phyloP scores from a whole-genome alignment of 169 alveolate species.

The Cystoisospora suis region DNA sequence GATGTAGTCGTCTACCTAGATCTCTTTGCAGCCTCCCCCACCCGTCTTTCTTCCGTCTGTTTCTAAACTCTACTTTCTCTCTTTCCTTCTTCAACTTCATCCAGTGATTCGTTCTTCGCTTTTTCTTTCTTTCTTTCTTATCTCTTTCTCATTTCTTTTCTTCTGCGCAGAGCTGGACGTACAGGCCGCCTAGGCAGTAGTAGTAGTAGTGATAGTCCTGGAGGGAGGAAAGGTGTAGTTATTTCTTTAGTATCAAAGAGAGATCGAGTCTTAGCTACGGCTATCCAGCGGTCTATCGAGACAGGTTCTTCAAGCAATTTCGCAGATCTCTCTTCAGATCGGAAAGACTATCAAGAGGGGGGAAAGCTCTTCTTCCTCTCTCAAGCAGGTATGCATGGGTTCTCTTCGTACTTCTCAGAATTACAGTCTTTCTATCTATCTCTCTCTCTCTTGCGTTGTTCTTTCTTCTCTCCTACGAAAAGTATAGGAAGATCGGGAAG shows the following conservation, averaged over 20 bases:
- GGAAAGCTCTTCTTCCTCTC: constrained; percentile 6
- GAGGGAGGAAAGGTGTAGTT: not conserved
- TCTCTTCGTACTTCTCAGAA: no score
- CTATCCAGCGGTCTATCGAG: constrained; percentile 13
- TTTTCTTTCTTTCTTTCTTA: not conserved
- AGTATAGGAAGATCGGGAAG: no score
- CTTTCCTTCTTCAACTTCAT: no score
- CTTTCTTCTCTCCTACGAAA: no score
- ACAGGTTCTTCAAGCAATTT: not conserved
- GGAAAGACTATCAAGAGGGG: constrained; percentile 3
- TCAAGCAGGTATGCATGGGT: not conserved
- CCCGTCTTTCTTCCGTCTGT: no score
- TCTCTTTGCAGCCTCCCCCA: no score
- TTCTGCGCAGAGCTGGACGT: not conserved
- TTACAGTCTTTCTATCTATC: no score
- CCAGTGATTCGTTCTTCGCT: not conserved
- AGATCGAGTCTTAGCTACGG: constrained; percentile 21
- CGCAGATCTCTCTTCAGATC: not conserved
- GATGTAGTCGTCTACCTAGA: no score
- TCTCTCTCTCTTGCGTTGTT: no score
- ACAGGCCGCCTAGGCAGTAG: not conserved
- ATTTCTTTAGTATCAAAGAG: not conserved
- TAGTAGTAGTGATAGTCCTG: not conserved
- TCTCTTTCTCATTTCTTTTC: not conserved
- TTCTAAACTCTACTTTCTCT: no score